Conservation (phyloP, 768 basidiomycete species). For the Panaeolus papilionaceus region DNA sequence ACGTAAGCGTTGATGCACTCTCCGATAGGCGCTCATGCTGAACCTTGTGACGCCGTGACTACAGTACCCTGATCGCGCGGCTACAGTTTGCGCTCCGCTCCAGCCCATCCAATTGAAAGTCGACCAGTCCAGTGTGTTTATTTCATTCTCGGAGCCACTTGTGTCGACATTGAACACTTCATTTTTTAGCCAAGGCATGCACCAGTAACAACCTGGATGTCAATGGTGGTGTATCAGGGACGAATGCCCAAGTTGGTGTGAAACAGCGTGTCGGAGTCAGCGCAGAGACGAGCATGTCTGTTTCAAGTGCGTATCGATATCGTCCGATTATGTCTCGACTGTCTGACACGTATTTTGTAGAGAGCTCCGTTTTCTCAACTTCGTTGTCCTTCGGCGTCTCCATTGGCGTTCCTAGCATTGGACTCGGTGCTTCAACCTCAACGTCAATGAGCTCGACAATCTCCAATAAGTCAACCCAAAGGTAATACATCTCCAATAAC, state of each 20-base stretch:
- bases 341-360: background rate
- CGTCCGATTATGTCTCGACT: background rate
- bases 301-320: background rate
- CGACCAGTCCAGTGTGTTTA: background rate
- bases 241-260: background rate
- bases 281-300: constrained; percentile 6
- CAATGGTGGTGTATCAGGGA: background rate
- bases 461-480: constrained; percentile 3
- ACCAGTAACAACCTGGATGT: background rate
- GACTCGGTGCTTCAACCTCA: background rate
- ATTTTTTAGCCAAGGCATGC: background rate
- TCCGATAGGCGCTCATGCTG: background rate
- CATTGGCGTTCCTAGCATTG: constrained; percentile 11
- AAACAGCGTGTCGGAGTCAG: constrained; percentile 2
- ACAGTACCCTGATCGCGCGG: background rate
- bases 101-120: background rate
- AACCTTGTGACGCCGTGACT: constrained; percentile 12
- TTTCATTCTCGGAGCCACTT: background rate
- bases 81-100: constrained; percentile 8
- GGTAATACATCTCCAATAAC: background rate
- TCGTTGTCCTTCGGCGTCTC: constrained; percentile 1
- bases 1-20: constrained; percentile 10
- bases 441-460: constrained; percentile 4
- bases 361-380: background rate
- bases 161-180: background rate